Conservation (phyloP, 2,329 filamentous ascomycete species). For the Epichloe brachyelytri region DNA sequence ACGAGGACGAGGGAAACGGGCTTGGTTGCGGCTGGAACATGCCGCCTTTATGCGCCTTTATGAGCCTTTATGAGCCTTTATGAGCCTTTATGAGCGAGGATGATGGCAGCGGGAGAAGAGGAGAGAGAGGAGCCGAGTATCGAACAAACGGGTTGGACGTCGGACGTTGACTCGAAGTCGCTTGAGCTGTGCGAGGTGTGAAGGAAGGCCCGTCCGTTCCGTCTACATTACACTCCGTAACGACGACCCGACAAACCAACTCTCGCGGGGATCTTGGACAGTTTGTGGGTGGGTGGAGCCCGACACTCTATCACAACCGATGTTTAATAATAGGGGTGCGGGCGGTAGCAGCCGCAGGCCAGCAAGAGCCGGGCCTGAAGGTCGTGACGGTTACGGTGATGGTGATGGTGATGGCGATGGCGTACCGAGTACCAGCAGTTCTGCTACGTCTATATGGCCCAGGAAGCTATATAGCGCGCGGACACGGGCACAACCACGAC, state of each 20-base stretch:
- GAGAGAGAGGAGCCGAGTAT: background rate
- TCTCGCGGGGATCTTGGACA: background rate
- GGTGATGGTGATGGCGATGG: background rate
- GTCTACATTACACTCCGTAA: background rate
- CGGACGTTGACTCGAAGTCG: background rate
- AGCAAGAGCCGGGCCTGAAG: background rate
- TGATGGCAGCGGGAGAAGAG: background rate
- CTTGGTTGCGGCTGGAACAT: conserved; percentile 45
- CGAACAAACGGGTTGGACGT: too few relatives aligned
- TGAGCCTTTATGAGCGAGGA: background rate
- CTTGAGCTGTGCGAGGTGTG: conserved; percentile 3
- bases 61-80: too few relatives aligned
- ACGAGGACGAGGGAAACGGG: conserved; percentile 27
- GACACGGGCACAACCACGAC: too few relatives aligned
- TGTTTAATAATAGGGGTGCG: background rate
- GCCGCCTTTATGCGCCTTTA: conserved; percentile 13
- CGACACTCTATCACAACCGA: background rate
- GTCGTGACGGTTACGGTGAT: background rate
- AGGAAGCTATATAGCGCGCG: too few relatives aligned
- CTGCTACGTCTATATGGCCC: too few relatives aligned
- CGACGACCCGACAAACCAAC: background rate
- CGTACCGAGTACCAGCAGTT: background rate
- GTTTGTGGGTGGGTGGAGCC: conserved; percentile 1
- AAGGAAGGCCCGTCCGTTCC: background rate
- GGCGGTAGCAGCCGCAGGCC: conserved; percentile 7